phyloP scores from a whole-genome alignment of 257 asterid species.

The Paraleonurus japonicus region DNA sequence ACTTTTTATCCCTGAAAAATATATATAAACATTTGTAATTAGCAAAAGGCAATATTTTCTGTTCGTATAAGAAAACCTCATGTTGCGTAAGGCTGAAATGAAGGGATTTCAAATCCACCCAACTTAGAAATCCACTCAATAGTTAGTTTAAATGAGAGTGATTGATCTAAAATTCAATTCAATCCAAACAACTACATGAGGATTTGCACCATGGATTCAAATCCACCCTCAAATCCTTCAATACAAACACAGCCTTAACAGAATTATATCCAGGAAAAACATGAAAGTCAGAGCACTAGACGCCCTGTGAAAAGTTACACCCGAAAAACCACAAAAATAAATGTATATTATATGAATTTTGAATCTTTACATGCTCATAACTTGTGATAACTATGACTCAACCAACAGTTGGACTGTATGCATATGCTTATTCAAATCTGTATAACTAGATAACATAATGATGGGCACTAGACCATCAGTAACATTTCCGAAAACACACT shows the following conservation, averaged over 20 bases:
- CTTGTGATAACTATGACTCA: background rate
- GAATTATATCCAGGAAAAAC: background rate
- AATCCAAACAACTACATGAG: background rate
- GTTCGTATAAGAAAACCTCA: background rate
- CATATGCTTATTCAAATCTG: background rate
- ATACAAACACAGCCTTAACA: background rate
- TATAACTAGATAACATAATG: background rate
- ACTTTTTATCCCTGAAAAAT: background rate
- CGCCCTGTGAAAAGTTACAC: background rate
- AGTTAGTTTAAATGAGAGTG: background rate
- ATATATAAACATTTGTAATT: background rate
- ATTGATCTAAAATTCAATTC: background rate
- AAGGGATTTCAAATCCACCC: background rate
- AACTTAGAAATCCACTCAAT: background rate
- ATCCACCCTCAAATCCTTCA: background rate
- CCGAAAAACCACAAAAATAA: background rate
- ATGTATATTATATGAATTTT: background rate
- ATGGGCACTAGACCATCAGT: background rate
- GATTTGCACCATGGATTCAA: background rate
- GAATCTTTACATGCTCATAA: background rate
- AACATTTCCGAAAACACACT: background rate
- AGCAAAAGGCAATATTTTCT: background rate
- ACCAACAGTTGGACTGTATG: background rate
- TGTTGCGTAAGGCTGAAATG: background rate
- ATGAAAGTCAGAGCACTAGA: background rate